These are phyloP conservation scores for Mesembryanthemum crystallinum DNA, from an alignment of 148 eudicot species.

Conservation along the genomic window DNA sequence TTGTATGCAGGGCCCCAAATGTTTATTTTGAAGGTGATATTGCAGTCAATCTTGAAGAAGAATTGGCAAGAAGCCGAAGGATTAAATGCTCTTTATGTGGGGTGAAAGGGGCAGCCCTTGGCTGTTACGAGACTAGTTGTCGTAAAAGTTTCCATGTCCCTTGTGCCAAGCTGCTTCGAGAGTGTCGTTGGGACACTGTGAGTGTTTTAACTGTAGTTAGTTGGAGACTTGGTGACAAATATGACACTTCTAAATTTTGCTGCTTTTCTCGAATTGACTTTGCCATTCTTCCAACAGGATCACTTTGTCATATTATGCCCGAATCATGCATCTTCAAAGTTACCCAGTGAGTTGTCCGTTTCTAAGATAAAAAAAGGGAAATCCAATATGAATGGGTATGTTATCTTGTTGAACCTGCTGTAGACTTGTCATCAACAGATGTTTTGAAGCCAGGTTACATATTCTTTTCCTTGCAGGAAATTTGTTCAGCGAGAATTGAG, in stretches of 20 bases:
- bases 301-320: slow-evolving; percentile 95
- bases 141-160: slow-evolving; percentile 90
- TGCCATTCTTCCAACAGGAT: slow-evolving; percentile 46
- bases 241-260: no score
- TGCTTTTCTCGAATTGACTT: neutral
- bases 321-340: slow-evolving; percentile 61
- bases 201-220: slow-evolving; percentile 20
- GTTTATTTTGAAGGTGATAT: slow-evolving; percentile 65
- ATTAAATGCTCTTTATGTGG: slow-evolving; percentile 87
- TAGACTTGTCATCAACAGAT: neutral
- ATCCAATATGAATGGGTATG: slow-evolving; percentile 45
- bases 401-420: slow-evolving; percentile 1
- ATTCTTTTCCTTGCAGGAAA: slow-evolving; percentile 35
- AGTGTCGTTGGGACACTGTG: slow-evolving; percentile 94
- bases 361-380: slow-evolving; percentile 40
- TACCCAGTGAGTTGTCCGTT: slow-evolving; percentile 56
- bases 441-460: neutral
- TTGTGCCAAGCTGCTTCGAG: slow-evolving; percentile 67
- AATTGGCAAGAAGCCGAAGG: slow-evolving; percentile 67
- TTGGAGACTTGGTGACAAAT: neutral
- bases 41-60: slow-evolving; percentile 68
- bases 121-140: slow-evolving; percentile 85
- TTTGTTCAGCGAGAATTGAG: slow-evolving; percentile 28
- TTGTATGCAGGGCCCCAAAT: slow-evolving; percentile 80
- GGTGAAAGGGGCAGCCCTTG: slow-evolving; percentile 91